phyloP scores from a whole-genome alignment of 805 yeast species.

The Hyphopichia homilentoma region DNA sequence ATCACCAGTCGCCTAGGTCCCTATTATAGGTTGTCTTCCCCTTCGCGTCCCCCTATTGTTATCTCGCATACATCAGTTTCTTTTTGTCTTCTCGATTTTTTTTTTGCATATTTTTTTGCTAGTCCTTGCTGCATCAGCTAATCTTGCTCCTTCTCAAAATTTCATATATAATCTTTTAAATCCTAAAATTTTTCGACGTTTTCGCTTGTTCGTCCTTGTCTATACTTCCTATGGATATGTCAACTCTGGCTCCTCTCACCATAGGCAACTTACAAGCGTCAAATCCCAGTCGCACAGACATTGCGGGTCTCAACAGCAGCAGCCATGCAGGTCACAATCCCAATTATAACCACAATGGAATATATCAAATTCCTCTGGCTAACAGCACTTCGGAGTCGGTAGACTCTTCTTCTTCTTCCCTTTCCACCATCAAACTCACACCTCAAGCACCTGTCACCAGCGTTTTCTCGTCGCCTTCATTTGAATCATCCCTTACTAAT shows the following conservation, averaged over 20 bases:
- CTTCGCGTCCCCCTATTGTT: not conserved
- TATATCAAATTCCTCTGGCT: not conserved
- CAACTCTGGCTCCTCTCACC: not conserved
- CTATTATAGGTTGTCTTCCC: too few species aligned
- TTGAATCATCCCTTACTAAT: not conserved
- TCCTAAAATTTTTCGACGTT: not conserved
- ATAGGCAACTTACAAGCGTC: not conserved
- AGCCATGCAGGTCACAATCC: not conserved
- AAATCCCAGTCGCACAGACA: not conserved
- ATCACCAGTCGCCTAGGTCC: too few species aligned
- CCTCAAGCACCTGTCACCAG: conserved; percentile 2
- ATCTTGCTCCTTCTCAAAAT: not conserved
- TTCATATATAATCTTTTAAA: too few species aligned
- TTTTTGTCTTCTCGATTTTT: too few species aligned
- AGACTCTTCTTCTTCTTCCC: conserved; percentile 10
- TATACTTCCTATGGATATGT: not conserved
- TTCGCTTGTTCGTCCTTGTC: not conserved
- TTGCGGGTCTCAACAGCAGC: too few species aligned
- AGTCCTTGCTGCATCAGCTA: not conserved
- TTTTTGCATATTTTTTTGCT: not conserved
- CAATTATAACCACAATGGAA: not conserved
- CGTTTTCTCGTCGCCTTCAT: not conserved
- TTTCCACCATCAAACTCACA: conserved; percentile 10
- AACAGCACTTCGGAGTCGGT: conserved; percentile 5
- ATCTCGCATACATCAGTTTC: too few species aligned